Conservation (phyloP, 768 basidiomycete species). For the Termitomyces sp. region DNA sequence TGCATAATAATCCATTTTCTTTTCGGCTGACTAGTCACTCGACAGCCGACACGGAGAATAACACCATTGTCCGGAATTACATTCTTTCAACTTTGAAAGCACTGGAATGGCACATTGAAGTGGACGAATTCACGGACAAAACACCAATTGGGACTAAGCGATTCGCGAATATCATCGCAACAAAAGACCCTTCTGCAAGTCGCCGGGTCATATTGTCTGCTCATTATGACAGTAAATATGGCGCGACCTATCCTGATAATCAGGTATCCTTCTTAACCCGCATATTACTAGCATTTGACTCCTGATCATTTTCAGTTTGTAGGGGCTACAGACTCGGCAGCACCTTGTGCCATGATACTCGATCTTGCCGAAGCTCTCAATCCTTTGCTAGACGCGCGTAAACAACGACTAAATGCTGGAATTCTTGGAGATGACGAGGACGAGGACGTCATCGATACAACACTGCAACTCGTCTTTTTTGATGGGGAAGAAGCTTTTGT, state of each 20-base stretch:
- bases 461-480: conserved; percentile 90
- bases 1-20: conserved; percentile 5
- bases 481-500: conserved; percentile 98
- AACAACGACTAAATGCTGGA: conserved; percentile 49
- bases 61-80: conserved; percentile 78
- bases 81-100: conserved; percentile 67
- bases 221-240: conserved; percentile 93
- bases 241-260: conserved; percentile 62
- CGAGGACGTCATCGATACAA: conserved; percentile 80
- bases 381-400: conserved; percentile 61
- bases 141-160: conserved; percentile 80
- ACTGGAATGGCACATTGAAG: conserved; percentile 85
- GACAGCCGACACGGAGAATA: conserved; percentile 70
- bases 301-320: conserved; percentile 63
- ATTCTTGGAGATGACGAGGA: conserved; percentile 43
- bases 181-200: conserved; percentile 85
- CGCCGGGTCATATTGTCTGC: conserved; percentile 85
- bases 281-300: neutral
- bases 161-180: conserved; percentile 92
- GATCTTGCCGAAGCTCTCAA: conserved; percentile 86
- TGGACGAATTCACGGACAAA: conserved; percentile 70
- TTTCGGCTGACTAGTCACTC: neutral
- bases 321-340: conserved; percentile 96
- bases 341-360: conserved; percentile 90
- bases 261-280: conserved; percentile 50